Percentiles rank a stretch among this genome's conserved stretches.
phyloP scores from a whole-genome alignment of 257 asterid species.

The Solanum sejunctum region DNA sequence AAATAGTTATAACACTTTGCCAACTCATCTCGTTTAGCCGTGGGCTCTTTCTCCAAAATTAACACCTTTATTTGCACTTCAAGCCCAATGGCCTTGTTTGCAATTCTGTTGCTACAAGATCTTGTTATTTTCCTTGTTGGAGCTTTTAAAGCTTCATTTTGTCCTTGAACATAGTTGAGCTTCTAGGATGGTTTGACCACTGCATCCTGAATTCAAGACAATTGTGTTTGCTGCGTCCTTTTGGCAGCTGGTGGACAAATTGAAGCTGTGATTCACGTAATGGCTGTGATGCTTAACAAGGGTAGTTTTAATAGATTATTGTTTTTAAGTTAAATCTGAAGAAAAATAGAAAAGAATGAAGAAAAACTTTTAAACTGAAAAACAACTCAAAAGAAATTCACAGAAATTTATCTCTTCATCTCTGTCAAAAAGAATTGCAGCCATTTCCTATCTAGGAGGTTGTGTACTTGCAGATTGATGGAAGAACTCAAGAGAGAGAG shows the following conservation, averaged over 20 bases:
- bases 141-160: neutral
- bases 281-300: neutral
- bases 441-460: neutral
- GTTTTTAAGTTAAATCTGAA: neutral
- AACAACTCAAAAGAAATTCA: neutral
- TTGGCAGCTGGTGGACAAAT: neutral
- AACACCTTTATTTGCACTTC: neutral
- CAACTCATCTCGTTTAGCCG: neutral
- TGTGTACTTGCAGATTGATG: neutral
- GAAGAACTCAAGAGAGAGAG: neutral
- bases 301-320: neutral
- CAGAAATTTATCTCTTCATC: neutral
- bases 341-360: neutral
- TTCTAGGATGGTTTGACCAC: neutral
- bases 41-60: neutral
- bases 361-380: neutral
- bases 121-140: neutral
- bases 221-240: neutral
- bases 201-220: neutral
- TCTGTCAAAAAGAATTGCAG: neutral
- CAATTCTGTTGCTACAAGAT: neutral
- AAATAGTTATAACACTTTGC: neutral
- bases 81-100: neutral
- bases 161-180: neutral
- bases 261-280: neutral